Evolutionary conservation across 176 grass and related monocot species (phyloP), one percentile per base, ranked within the genome.

Genomic region (Carex cristatella): DNA sequence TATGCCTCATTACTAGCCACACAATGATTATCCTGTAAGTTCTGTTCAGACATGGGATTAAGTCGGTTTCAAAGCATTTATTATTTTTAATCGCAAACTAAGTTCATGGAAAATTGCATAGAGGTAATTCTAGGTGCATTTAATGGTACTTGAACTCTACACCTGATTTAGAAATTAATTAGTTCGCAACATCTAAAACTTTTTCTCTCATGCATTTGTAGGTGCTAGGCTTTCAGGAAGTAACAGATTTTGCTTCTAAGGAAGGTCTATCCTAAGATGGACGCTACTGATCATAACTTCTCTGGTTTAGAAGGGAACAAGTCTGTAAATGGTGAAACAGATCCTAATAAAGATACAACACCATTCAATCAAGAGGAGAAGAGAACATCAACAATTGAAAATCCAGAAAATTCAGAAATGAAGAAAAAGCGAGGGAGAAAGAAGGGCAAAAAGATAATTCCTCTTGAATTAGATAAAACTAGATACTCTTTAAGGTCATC

Each of bases 401-500:
- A 33, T 83, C 61, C 38, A 79, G 74, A 83, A 82, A 80, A 9
- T 33, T 64, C 58, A 27, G 40, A 35, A 61, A 27, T 42, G 79
- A 28, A 28, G 10, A 81, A 83, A 67, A 83, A 56, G 9, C 61
- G 44, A 83, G 81, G 81, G 13, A 69, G 81, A 83, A 83, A 83
- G 61, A 83, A 83, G 81, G 81, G 63, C 23, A 27, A 83, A 55
- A 83, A 83, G 27, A 51, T 56, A 48, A 83, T 69, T 69, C 65
- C 40, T 67, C 42, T 7, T 44, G 62, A 83, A 67, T 48, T 66
- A 83, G 65, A 48, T 53, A 40, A 49, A 54, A 66, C 81, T 55
- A 90, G 61, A 57, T 90, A 94, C 93, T 67, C 85, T 61, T 90
- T 92, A 79, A 95, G 91, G 79, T 94, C 95, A 68, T 79, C 85